A percentile compares a stretch with the other conserved stretches of the same genome.
Conservation (phyloP, 306 rosid genomes). For the Cucurbita maxima region DNA sequence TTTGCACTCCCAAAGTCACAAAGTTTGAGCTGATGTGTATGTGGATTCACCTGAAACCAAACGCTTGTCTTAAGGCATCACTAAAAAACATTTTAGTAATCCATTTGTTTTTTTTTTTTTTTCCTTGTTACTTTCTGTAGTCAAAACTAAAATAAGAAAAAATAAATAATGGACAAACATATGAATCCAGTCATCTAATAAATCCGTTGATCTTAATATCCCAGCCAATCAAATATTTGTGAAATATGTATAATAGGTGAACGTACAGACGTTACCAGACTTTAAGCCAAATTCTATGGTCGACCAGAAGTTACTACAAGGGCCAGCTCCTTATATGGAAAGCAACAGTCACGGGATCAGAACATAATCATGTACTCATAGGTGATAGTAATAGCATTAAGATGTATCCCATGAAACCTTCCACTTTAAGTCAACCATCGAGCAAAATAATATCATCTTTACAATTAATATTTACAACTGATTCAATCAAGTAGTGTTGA, state of each 20-base stretch:
- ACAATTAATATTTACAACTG: not conserved
- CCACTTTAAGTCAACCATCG: slow-evolving; percentile 1
- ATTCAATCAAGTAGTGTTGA: not conserved
- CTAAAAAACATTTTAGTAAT: not conserved
- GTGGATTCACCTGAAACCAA: slow-evolving; percentile 83
- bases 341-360: not conserved
- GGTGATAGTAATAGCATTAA: not conserved
- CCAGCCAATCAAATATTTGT: not conserved
- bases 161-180: not conserved
- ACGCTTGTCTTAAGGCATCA: slow-evolving; percentile 16
- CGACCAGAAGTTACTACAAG: not conserved
- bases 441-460: not conserved
- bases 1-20: slow-evolving; percentile 99
- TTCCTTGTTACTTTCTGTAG: not conserved
- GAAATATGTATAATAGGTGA: not conserved
- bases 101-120: not conserved
- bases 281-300: not conserved
- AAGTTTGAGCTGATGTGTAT: slow-evolving; percentile 91
- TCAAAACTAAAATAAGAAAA: not conserved
- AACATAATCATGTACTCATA: not conserved
- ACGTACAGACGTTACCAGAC: not conserved
- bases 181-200: not conserved
- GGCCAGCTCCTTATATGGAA: not conserved
- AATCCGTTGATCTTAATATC: not conserved
- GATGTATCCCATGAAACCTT: not conserved